These are phyloP conservation scores for Naganishia vishniacii DNA, from an alignment of 768 basidiomycete genomes.

Conservation along the genomic window DNA sequence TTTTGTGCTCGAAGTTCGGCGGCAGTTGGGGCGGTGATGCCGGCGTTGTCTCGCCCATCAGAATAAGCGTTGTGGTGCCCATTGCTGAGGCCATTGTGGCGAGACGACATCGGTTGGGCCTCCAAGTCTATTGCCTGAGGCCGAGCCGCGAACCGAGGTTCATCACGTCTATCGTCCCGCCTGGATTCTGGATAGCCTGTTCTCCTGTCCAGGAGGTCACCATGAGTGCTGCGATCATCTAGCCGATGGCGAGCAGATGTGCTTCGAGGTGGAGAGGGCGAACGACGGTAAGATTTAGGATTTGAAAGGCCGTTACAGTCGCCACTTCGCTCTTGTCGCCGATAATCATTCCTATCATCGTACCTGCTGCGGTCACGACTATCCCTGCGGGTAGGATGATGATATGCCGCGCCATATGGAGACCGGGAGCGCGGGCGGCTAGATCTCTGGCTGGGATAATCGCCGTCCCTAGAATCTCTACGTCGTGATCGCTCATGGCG, in stretches of 20 bases:
- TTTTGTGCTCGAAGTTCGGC: slow-evolving; percentile 61
- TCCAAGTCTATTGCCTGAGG: slow-evolving; percentile 40
- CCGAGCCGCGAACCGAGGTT: slow-evolving; percentile 47
- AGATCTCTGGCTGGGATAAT: background rate
- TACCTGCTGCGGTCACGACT: background rate
- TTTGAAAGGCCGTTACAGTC: slow-evolving; percentile 44
- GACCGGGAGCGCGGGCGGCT: slow-evolving; percentile 21
- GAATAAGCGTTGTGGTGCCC: background rate
- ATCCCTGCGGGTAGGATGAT: slow-evolving; percentile 6
- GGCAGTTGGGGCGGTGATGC: background rate
- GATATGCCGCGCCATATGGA: slow-evolving; percentile 6
- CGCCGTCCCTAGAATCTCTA: slow-evolving; percentile 30
- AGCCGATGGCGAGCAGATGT: slow-evolving; percentile 31
- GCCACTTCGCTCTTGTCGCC: slow-evolving; percentile 36
- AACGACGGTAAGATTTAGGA: slow-evolving; percentile 31
- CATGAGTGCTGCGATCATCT: slow-evolving; percentile 30
- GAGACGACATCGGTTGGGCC: slow-evolving; percentile 33
- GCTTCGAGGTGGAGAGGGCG: slow-evolving; percentile 6
- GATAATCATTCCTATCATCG: background rate
- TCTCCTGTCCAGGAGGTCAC: background rate
- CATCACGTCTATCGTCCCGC: slow-evolving; percentile 36
- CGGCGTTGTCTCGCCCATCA: background rate
- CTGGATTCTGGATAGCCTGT: background rate
- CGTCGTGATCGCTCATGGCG: slow-evolving; percentile 25
- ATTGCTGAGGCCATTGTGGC: slow-evolving; percentile 44